Conservation (phyloP, 352 stramenopile species). For the Phytophthora pluvialis region DNA sequence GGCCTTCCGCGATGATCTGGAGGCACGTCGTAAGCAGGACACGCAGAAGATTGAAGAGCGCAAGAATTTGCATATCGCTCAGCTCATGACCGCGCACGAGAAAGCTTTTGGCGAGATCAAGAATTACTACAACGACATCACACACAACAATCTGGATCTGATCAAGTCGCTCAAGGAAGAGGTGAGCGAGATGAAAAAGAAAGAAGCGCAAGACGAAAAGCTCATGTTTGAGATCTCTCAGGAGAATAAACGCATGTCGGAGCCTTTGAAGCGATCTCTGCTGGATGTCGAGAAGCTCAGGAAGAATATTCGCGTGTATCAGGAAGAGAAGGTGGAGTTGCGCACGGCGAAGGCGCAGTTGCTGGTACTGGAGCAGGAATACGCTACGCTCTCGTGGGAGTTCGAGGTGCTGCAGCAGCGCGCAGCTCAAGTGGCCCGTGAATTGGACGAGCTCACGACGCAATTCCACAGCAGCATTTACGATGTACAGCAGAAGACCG, state of each 20-base stretch:
- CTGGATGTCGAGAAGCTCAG: slow-evolving; percentile 76
- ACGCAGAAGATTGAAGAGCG: slow-evolving; percentile 91
- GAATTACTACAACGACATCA: slow-evolving; percentile 98
- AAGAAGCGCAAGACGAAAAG: slow-evolving; percentile 94
- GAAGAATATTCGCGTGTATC: slow-evolving; percentile 72
- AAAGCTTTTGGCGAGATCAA: slow-evolving; percentile 97
- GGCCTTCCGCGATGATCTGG: slow-evolving; percentile 83
- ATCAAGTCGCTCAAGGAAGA: slow-evolving; percentile 97
- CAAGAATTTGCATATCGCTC: slow-evolving; percentile 93
- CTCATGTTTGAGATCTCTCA: slow-evolving; percentile 95
- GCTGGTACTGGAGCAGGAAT: slow-evolving; percentile 88
- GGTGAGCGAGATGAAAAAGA: slow-evolving; percentile 94
- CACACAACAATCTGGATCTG: slow-evolving; percentile 96
- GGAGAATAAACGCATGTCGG: slow-evolving; percentile 96
- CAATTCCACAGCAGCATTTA: slow-evolving; percentile 92
- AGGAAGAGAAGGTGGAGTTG: slow-evolving; percentile 75
- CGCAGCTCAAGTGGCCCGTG: slow-evolving; percentile 79
- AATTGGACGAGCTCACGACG: slow-evolving; percentile 91
- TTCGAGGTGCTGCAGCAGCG: slow-evolving; percentile 94
- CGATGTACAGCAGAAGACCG: slow-evolving; percentile 93
- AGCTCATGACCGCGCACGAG: slow-evolving; percentile 93
- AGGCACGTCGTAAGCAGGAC: slow-evolving; percentile 82
- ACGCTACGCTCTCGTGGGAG: slow-evolving; percentile 92
- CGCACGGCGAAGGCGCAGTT: slow-evolving; percentile 74
- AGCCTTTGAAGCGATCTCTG: slow-evolving; percentile 92